Conservation (phyloP, 495 filamentous ascomycete genomes). For the Xylaria castorea region DNA sequence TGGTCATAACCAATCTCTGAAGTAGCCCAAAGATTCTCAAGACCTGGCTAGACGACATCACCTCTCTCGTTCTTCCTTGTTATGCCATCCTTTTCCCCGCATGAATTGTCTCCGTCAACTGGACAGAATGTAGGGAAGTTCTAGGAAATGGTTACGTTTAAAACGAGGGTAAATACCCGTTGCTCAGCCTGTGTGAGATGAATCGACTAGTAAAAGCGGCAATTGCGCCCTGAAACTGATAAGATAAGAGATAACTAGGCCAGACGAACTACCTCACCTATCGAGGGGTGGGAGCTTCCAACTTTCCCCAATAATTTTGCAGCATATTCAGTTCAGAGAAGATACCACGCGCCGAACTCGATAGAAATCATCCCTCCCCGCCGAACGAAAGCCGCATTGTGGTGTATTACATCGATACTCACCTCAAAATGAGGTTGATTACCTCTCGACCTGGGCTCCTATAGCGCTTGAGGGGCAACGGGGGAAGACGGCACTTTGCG, state of each 20-base stretch:
- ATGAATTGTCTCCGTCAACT: no score
- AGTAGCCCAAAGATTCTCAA: no score
- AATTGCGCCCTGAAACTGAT: background rate
- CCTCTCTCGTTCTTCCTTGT: no score
- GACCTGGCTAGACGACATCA: no score
- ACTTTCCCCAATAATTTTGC: background rate
- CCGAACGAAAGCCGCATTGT: background rate
- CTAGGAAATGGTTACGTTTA: background rate
- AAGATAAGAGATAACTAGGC: constrained; percentile 2
- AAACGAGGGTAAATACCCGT: background rate
- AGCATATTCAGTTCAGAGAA: background rate
- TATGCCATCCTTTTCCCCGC: no score
- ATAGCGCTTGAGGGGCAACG: constrained; percentile 6
- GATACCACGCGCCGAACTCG: background rate
- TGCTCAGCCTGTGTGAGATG: background rate
- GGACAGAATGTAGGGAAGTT: no score
- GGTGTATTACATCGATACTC: background rate
- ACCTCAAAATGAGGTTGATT: constrained; percentile 6
- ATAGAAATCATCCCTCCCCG: background rate
- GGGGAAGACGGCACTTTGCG: background rate
- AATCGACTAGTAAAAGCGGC: background rate
- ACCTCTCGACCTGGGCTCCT: constrained; percentile 13
- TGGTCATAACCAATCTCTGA: no score
- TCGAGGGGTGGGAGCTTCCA: background rate
- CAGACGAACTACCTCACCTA: background rate